Conservation (phyloP, 2,329 filamentous ascomycete genomes). For the Neonectria hederae region DNA sequence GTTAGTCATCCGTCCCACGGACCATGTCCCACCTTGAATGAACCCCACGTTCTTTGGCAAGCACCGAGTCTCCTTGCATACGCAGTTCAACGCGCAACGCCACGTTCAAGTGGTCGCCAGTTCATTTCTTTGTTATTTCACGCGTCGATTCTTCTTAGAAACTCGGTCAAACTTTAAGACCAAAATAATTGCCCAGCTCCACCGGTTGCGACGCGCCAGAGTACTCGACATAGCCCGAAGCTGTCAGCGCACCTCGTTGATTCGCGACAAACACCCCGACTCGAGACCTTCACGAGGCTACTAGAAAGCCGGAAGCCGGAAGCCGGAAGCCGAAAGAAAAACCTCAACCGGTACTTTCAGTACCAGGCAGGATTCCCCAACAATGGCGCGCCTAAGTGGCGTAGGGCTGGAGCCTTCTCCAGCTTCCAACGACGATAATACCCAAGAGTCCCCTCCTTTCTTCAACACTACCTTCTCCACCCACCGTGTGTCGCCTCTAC, state of each 20-base stretch:
- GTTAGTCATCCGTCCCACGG: neutral
- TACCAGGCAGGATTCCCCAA: neutral
- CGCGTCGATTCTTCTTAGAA: neutral
- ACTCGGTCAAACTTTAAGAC: neutral
- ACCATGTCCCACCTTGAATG: neutral
- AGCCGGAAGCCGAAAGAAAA: neutral
- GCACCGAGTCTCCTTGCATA: neutral
- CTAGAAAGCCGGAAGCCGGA: neutral
- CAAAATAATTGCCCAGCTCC: neutral
- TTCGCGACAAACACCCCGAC: neutral
- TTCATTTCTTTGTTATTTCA: neutral
- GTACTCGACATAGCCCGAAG: neutral
- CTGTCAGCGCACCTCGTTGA: neutral
- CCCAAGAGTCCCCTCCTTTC: conserved; percentile 53
- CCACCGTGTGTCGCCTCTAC: conserved; percentile 64
- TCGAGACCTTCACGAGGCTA: neutral
- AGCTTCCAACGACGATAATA: conserved; percentile 26
- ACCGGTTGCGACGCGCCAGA: neutral
- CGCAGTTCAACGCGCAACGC: neutral
- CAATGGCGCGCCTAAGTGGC: conserved; percentile 38
- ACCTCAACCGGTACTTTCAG: neutral
- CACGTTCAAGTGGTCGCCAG: neutral
- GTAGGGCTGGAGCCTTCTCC: conserved; percentile 29
- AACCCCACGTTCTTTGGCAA: neutral
- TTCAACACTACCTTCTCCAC: conserved; percentile 69